A percentile compares a stretch with the other conserved stretches of the same genome.
These are phyloP conservation scores for Trichoderma breve DNA, from an alignment of 2,329 filamentous ascomycete genomes.

Conservation along the genomic window DNA sequence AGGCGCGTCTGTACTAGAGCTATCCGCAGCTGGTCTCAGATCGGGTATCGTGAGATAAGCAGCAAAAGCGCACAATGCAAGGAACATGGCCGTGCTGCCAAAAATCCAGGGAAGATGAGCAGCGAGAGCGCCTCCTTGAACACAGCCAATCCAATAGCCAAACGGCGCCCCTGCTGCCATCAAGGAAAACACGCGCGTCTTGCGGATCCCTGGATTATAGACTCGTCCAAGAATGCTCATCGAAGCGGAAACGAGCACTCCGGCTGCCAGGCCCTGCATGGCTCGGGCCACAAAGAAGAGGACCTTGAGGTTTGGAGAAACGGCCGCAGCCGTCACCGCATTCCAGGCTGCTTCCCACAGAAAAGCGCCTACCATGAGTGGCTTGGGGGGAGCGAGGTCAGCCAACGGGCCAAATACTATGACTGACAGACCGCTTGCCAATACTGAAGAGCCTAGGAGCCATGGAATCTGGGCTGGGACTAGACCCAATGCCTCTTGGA, in stretches of 20 bases:
- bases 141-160: constrained; percentile 2
- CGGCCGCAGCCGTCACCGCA: not conserved
- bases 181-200: constrained; percentile 2
- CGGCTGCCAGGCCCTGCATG: constrained; percentile 3
- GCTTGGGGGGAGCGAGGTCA: not conserved
- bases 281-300: constrained; percentile 11
- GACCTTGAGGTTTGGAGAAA: constrained; percentile 6
- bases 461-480: not conserved
- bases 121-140: not conserved
- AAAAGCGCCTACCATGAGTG: constrained; percentile 6
- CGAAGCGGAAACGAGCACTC: not conserved
- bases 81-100: not conserved
- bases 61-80: not conserved
- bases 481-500: not conserved
- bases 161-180: constrained; percentile 9
- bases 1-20: not conserved
- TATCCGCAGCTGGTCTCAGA: not conserved
- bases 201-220: constrained; percentile 3
- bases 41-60: not conserved
- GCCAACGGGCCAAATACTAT: constrained; percentile 4
- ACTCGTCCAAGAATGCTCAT: constrained; percentile 12
- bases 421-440: constrained; percentile 1
- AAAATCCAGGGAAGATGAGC: constrained; percentile 6
- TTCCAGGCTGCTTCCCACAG: constrained; percentile 6
- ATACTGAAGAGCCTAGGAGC: not conserved